Evolutionary conservation across 1,139 yeast genomes (phyloP), one percentile per base, ranked within the genome.

Genomic region (Yamadazyma jaroonii): DNA sequence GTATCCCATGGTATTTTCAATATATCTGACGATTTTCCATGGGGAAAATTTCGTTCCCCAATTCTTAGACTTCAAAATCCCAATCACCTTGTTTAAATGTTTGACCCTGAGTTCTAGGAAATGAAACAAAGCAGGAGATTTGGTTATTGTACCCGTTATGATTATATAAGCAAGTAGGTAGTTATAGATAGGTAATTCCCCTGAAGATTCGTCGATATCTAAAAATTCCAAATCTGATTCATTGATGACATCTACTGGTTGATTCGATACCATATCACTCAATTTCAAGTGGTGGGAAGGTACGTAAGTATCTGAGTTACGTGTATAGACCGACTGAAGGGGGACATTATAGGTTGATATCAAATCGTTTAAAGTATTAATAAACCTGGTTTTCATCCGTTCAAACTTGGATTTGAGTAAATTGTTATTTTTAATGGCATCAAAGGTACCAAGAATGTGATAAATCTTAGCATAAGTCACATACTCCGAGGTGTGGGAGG

Each of bases 381-480:
- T 38, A 36, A 66, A 66, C 13, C 54, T 57, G 3, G 26, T 22
- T 39, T 58, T 66, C 40, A 67, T 52, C 2, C 37, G 36, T 3
- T 34, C 9, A 38, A 62, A 60, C n/a, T 52, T 55, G 9, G 35
- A 28, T 7, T 41, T 36, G 12, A 58, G 41, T 20, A 50, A 48
- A 2, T 38, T 34, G 29, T 57, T 53, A 1, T 41, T 13, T 2
- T 36, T 34, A 23, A 67, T 48, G 1, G 55, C 48, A 11, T 52
- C 53, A 3, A 49, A 43, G 0, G 42, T 29, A 22, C 61, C 64
- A 9, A 68, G 51, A 1, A 70, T 58, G 40, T 59, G 56, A 45
- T 56, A 67, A 14, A 67, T 50, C 35, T 67, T 65, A 15, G 72
- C 64, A 43, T 59, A 63, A 38, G 59, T 56, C 6, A 69, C 56